Base-by-base conservation (phyloP, 2,329 filamentous ascomycete species). In the Arachnomyces sp. region DNA sequence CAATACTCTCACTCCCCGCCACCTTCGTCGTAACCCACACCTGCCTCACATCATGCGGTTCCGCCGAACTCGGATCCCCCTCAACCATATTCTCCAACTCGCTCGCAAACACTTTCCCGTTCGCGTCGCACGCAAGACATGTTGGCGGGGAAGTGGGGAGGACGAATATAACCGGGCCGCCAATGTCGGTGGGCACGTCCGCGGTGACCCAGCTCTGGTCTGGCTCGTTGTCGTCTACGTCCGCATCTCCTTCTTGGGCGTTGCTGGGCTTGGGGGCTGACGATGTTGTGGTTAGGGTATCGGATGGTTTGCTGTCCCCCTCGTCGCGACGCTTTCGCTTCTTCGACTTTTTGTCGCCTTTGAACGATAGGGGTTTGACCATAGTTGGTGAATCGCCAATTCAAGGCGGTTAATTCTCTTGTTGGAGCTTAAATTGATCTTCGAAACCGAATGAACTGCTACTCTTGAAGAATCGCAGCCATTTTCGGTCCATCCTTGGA, bases 191-290 rank as follows among this genome's bases (percentile, higher is more conserved):
- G 8, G 79, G 64, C 2, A 68, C 68, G 47, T 94, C 88, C 50
- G 88, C 89, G 3, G 81, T 84, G 3, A 95, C 88, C 92, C 92
- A 98, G 60, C 77, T 87, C 63, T 94, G 86, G 58, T 94, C 89
- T 25, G 20, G 20, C 46, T 77, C 70, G 35, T 73, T 67, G 20
- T 61, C 55, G 33, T 64, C 20, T 25, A 25, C 9, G 9, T 9
- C 63, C 39, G 65, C 55, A 43, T 61, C 58, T 20, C 58, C 47
- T 50, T 68, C 47, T 55, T 25, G 20, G 9, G 20, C 5, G 9
- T 25, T 9, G 20, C 9, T 9, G 9, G 20, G 20, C 9, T 25
- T 25, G 9, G 5, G 52, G 31, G 55, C 57, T 44, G 47, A 54
- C 44, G 15, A 31, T 46, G 17, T 38, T 34, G 16, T 33, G 31